Conservation (phyloP, 2,329 filamentous ascomycete genomes). For the Ophiostoma sp. region DNA sequence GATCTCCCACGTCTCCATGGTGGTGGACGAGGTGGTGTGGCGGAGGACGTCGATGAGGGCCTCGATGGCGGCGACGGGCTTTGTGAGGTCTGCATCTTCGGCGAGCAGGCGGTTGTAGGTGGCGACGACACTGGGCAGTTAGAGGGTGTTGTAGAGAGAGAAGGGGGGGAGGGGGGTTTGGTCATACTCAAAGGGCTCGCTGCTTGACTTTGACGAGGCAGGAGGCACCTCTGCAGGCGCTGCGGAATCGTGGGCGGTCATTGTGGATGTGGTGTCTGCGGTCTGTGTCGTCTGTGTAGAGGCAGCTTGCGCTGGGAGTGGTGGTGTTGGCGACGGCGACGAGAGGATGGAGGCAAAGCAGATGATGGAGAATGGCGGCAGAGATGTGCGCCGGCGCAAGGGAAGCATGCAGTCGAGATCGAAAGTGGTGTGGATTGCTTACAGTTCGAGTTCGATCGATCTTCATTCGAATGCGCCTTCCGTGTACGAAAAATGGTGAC, state of each 20-base stretch:
- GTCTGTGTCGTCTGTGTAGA: background rate
- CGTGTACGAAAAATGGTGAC: slow-evolving; percentile 12
- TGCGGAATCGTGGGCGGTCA: slow-evolving; percentile 18
- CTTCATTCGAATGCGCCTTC: slow-evolving; percentile 12
- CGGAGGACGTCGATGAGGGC: slow-evolving; percentile 75
- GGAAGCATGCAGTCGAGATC: slow-evolving; percentile 20
- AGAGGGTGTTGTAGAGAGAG: too few relatives aligned
- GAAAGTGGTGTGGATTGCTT: background rate
- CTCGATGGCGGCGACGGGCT: slow-evolving; percentile 70
- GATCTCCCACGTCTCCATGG: slow-evolving; percentile 87
- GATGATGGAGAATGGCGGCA: slow-evolving; percentile 21
- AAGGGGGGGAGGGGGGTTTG: background rate
- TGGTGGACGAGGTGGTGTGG: slow-evolving; percentile 73
- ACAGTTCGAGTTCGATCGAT: background rate
- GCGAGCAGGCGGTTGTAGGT: slow-evolving; percentile 51
- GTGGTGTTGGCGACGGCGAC: background rate
- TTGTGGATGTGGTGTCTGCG: background rate
- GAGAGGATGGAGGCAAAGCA: background rate
- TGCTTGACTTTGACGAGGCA: background rate
- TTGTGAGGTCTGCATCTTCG: slow-evolving; percentile 78
- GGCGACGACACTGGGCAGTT: slow-evolving; percentile 46
- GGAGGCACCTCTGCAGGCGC: slow-evolving; percentile 12
- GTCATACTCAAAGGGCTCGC: slow-evolving; percentile 15
- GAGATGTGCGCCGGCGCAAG: background rate
- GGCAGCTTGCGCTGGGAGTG: background rate